Evolutionary conservation across 2,329 filamentous ascomycete species (phyloP).

Genomic region (Aspergillus pseudotamarii): DNA sequence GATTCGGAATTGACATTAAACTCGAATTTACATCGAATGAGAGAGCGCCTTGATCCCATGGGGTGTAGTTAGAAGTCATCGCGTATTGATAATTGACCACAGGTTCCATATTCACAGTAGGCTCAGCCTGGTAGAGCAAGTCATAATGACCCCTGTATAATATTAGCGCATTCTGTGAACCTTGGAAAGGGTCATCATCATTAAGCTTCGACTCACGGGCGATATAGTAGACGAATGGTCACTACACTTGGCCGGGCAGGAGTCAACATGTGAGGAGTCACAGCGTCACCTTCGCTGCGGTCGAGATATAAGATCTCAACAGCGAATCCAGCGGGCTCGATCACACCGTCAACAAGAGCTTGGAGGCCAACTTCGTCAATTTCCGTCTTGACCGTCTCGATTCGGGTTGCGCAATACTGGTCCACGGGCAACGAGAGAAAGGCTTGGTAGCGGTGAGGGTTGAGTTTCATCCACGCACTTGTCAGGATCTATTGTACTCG

Average conservation of each 20-base stretch:
- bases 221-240: constrained; percentile 69
- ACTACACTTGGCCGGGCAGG: constrained; percentile 51
- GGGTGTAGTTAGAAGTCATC: constrained; percentile 41
- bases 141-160: constrained; percentile 79
- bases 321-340: constrained; percentile 76
- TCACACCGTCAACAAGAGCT: constrained; percentile 74
- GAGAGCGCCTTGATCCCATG: constrained; percentile 41
- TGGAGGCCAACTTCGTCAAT: constrained; percentile 89
- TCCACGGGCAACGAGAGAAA: constrained; percentile 70
- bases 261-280: constrained; percentile 56
- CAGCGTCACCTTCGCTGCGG: constrained; percentile 74
- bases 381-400: constrained; percentile 77
- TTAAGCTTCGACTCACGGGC: constrained; percentile 56
- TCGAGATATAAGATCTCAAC: constrained; percentile 92
- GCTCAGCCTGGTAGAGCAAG: constrained; percentile 75
- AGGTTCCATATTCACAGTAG: constrained; percentile 39
- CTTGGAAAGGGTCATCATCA: not conserved
- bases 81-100: constrained; percentile 46
- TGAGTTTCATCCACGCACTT: constrained; percentile 79
- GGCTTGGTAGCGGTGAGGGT: constrained; percentile 68
- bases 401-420: constrained; percentile 68
- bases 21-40: constrained; percentile 44
- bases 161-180: constrained; percentile 22
- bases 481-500: constrained; percentile 67
- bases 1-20: constrained; percentile 44